Conservation (phyloP, 768 basidiomycete genomes). For the Phaffia australis region DNA sequence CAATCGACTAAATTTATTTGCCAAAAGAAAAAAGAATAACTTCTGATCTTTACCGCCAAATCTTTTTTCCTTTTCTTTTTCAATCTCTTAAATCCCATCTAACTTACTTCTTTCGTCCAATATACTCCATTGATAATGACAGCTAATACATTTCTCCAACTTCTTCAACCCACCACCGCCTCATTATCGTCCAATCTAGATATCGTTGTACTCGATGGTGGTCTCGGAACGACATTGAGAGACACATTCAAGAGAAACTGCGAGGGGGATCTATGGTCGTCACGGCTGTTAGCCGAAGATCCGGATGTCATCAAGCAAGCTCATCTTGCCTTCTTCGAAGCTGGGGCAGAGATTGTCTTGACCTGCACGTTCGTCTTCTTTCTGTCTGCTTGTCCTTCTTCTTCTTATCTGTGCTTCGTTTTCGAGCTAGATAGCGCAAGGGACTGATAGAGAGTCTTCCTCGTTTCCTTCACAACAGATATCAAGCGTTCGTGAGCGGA, state of each 20-base stretch:
- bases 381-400: not conserved
- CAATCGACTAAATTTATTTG: too few relatives aligned
- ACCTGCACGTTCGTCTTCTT: slow-evolving; percentile 52
- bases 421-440: not conserved
- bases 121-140: too few relatives aligned
- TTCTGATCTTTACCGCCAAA: too few relatives aligned
- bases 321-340: slow-evolving; percentile 54
- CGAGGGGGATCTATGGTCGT: slow-evolving; percentile 59
- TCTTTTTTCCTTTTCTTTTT: too few relatives aligned
- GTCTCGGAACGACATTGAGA: too few relatives aligned
- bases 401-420: not conserved
- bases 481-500: slow-evolving; percentile 53
- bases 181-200: too few relatives aligned
- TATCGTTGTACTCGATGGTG: too few relatives aligned
- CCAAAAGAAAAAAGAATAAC: too few relatives aligned
- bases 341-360: slow-evolving; percentile 56
- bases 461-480: slow-evolving; percentile 40
- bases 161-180: too few relatives aligned
- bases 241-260: slow-evolving; percentile 42
- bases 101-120: too few relatives aligned
- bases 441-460: not conserved
- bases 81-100: too few relatives aligned
- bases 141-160: too few relatives aligned
- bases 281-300: slow-evolving; percentile 48
- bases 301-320: slow-evolving; percentile 49